Evolutionary conservation across 495 filamentous ascomycete genomes (phyloP), one percentile per base, ranked within the genome.

Genomic region (Penicillium psychrofluorescens): DNA sequence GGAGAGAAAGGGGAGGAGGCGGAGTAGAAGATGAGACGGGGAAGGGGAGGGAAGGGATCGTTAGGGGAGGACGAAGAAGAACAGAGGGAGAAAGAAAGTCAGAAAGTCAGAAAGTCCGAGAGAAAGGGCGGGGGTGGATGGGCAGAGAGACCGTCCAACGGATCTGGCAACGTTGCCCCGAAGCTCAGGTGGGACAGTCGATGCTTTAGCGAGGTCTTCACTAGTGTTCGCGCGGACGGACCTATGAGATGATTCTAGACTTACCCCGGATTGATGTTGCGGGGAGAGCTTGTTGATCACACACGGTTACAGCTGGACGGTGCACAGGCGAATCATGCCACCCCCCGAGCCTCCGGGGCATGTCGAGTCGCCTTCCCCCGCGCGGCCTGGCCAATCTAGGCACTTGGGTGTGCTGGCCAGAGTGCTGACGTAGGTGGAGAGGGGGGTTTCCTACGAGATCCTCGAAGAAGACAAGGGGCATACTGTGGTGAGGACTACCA

Each of bases 91-190:
- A 42, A 35, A 41, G 38, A 44, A 45, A 42, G 43, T 28, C 35
- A 43, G 51, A 48, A 44, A 31, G 33, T 34, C 43, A n/a, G 38
- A 41, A 37, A 16, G 39, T 39, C 44, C 45, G 31, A 35, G 41
- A 47, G 44, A 38, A 43, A 35, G 16, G 50, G 33, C 33, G 29
- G 40, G 36, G 36, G 40, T 46, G 40, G 40, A 35, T 27, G 45
- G 38, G 43, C 36, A 48, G 41, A 14, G 40, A 29, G 35, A 36
- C n/a, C n/a, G n/a, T n/a, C n/a, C n/a, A 29, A 36, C 52, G 53
- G 53, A 59, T 54, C 48, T 59, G 56, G 56, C 53, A 58, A 58
- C 51, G 52, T 55, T 40, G 52, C 48, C 48, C 54, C 55, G 52
- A 51, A 38, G 30, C 22, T 22, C 22, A 22, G 22, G 22, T 22